A percentile compares a stretch with the other conserved stretches of the same genome.
Evolutionary conservation across 2,329 filamentous ascomycete genomes (phyloP).

Genomic region (Colletotrichum somersetense): DNA sequence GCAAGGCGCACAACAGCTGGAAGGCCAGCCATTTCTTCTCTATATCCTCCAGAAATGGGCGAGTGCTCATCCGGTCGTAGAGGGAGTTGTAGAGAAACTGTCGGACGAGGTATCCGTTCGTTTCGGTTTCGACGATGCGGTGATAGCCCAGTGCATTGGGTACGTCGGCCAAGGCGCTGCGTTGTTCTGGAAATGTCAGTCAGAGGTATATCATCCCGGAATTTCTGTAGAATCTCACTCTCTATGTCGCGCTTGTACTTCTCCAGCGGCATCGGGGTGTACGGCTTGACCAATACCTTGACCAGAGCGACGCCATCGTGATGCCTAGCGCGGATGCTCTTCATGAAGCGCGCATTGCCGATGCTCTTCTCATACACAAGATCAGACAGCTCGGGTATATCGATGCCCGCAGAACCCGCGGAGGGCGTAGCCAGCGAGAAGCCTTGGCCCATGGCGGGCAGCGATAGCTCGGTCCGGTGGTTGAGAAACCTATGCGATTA

Average conservation of each 20-base stretch:
- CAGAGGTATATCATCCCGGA: background rate
- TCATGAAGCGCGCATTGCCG: conserved; percentile 94
- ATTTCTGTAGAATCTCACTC: conserved; percentile 58
- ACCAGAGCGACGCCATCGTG: conserved; percentile 92
- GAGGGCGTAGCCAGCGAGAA: conserved; percentile 95
- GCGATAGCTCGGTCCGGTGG: conserved; percentile 18
- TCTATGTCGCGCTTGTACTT: conserved; percentile 82
- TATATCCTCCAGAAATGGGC: conserved; percentile 95
- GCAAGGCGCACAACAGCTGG: conserved; percentile 90
- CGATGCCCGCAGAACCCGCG: conserved; percentile 91
- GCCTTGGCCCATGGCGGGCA: conserved; percentile 85
- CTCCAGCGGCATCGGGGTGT: conserved; percentile 82
- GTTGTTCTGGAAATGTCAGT: conserved; percentile 71
- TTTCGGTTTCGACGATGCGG: conserved; percentile 90
- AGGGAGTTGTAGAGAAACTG: conserved; percentile 97
- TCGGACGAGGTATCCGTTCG: conserved; percentile 91
- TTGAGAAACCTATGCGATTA: conserved; percentile 33
- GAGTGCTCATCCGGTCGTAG: conserved; percentile 95
- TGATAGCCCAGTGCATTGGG: conserved; percentile 94
- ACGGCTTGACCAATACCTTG: conserved; percentile 95
- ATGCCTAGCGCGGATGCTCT: conserved; percentile 91
- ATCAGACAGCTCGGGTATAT: conserved; percentile 91
- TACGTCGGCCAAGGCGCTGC: conserved; percentile 81
- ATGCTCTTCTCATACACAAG: conserved; percentile 92
- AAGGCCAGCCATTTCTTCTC: conserved; percentile 99